Evolutionary conservation across 495 filamentous ascomycete genomes (phyloP), one percentile per base, ranked within the genome.

Genomic region (Annulohypoxylon stygium): DNA sequence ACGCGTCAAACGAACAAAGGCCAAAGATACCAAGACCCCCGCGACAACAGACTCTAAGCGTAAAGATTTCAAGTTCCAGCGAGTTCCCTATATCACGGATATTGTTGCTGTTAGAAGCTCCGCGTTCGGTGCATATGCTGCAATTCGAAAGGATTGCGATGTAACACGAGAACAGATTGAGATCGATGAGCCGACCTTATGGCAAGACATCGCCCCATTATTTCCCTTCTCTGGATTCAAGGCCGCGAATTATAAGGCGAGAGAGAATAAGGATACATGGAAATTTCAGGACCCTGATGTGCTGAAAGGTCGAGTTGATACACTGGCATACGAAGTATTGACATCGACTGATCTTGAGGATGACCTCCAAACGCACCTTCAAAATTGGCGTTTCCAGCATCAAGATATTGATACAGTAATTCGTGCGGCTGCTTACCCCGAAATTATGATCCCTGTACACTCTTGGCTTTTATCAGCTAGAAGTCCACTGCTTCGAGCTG

Each of bases 1-100:
- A 63, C 90, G 95, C 53, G 87, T 93, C 64, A 94, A 93, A 74
- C 87, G 97, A 71, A 84, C 87, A 8, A 95, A 94, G 68, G 88
- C 89, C 67, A 97, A 97, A 75, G 90, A 93, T 75, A 86, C 90
- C 0, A 88, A 83, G 59, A 82, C 84, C 4, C 81, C 87, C n/a
- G 75, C 79, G 1, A 70, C 69, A 10, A 78, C 76, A 5, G 90
- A 88, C 23, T 79, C 83, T 50, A 90, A 86, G 77, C 83, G 86
- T n/a, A 93, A 92, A 71, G 93, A 97, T 71, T 97, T 93, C 83
- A 98, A 98, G 71, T 98, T 97, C 75, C 90, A 92, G 73, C 89
- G 96, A 26, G 90, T 99, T 20, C 91, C 97, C 3, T 92, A 92
- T 51, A 85, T 99, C 39, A 98, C 94, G 0, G 88, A 93, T 26